These are phyloP conservation scores for Nicotiana tabacum DNA, from an alignment of 257 asterid species.

Conservation along the genomic window DNA sequence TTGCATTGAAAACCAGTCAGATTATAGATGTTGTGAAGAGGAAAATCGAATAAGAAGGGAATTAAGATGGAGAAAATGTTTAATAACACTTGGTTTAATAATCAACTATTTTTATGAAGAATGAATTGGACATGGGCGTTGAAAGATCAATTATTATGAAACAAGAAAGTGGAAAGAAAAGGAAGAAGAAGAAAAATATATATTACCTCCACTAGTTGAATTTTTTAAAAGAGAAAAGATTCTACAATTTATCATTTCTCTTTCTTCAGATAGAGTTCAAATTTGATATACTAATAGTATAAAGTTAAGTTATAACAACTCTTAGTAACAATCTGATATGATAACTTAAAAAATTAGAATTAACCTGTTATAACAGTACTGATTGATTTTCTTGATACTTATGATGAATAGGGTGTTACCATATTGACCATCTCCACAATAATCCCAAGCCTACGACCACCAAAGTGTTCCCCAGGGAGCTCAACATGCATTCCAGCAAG, in stretches of 20 bases:
- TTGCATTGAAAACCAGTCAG: not conserved
- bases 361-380: not conserved
- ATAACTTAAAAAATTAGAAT: not conserved
- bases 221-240: not conserved
- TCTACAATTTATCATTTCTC: not conserved
- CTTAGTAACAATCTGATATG: too few relatives aligned
- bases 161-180: not conserved
- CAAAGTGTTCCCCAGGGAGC: slow-evolving; percentile 50
- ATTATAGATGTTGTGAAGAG: not conserved
- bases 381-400: not conserved
- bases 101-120: not conserved
- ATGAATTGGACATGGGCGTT: not conserved
- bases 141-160: not conserved
- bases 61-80: not conserved
- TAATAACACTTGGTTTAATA: not conserved
- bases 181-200: not conserved
- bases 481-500: slow-evolving; percentile 55
- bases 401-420: slow-evolving; percentile 53
- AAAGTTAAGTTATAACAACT: too few relatives aligned
- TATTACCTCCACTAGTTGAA: not conserved
- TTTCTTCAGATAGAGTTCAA: not conserved
- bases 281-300: too few relatives aligned
- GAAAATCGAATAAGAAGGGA: not conserved
- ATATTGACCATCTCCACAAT: slow-evolving; percentile 65
- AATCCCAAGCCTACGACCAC: slow-evolving; percentile 67